These are phyloP conservation scores for Ochromonas danica DNA, from an alignment of 108 stramenopile genomes.

Conservation along the genomic window DNA sequence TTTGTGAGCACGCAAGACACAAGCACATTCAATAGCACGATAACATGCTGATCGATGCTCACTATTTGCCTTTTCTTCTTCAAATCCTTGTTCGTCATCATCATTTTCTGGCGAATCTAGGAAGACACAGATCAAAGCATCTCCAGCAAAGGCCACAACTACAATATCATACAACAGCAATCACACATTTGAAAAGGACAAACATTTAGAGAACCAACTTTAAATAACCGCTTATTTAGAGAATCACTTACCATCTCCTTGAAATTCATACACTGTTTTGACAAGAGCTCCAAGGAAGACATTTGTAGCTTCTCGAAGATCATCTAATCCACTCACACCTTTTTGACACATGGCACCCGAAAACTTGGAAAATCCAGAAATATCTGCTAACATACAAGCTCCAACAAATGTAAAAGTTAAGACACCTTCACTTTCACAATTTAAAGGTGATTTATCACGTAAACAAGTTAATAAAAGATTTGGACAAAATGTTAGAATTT, in stretches of 20 bases:
- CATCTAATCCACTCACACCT: slow-evolving; percentile 30
- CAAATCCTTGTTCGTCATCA: background rate
- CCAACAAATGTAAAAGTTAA: background rate
- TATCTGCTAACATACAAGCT: slow-evolving; percentile 32
- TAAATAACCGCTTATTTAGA: too few relatives aligned
- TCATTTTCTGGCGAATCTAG: background rate
- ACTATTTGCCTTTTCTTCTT: background rate
- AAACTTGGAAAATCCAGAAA: slow-evolving; percentile 35
- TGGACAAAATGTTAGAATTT: slow-evolving; percentile 32
- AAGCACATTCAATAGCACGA: slow-evolving; percentile 28
- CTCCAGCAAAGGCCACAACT: slow-evolving; percentile 32
- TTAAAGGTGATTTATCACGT: background rate
- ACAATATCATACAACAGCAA: background rate
- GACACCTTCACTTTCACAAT: background rate
- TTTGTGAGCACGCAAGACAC: background rate
- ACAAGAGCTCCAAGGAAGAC: background rate
- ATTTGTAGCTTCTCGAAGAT: slow-evolving; percentile 22
- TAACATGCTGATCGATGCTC: too few relatives aligned
- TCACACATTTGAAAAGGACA: background rate
- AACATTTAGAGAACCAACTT: background rate
- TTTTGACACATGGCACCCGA: slow-evolving; percentile 10
- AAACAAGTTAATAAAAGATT: slow-evolving; percentile 17
- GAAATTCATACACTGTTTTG: slow-evolving; percentile 7
- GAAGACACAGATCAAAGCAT: slow-evolving; percentile 25
- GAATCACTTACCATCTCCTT: slow-evolving; percentile 28